phyloP scores from a whole-genome alignment of 768 basidiomycete genomes.

The Holtermanniella nyarrowii region DNA sequence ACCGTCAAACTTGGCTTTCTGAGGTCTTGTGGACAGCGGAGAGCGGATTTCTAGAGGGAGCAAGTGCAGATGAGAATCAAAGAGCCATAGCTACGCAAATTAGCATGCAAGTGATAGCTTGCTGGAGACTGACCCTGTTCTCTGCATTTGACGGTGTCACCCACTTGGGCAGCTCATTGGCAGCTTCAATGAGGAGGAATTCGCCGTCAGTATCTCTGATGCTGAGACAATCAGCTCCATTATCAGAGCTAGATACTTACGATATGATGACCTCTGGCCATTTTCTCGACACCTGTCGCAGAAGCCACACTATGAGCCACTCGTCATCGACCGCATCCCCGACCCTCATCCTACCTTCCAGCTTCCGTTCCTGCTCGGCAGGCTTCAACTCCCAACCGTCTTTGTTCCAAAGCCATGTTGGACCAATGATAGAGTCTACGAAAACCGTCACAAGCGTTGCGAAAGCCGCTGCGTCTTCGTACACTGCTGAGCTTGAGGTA shows the following conservation, averaged over 20 bases:
- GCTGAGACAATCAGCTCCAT: slow-evolving; percentile 39
- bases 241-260: slow-evolving; percentile 43
- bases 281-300: slow-evolving; percentile 61
- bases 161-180: slow-evolving; percentile 79
- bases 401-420: slow-evolving; percentile 41
- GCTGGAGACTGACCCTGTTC: slow-evolving; percentile 70
- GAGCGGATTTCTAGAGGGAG: slow-evolving; percentile 71
- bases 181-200: slow-evolving; percentile 92
- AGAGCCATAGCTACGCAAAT: slow-evolving; percentile 71
- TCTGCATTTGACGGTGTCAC: slow-evolving; percentile 80
- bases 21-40: slow-evolving; percentile 46
- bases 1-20: slow-evolving; percentile 49
- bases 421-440: slow-evolving; percentile 48
- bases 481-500: slow-evolving; percentile 1
- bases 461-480: slow-evolving; percentile 44
- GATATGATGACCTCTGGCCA: slow-evolving; percentile 68
- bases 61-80: slow-evolving; percentile 70
- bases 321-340: slow-evolving; percentile 98
- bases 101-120: background rate
- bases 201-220: slow-evolving; percentile 88
- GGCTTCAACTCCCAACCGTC: slow-evolving; percentile 38
- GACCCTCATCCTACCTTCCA: slow-evolving; percentile 79
- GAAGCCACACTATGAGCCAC: slow-evolving; percentile 87
- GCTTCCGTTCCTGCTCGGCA: slow-evolving; percentile 39
- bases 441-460: slow-evolving; percentile 57